Evolutionary conservation across 495 filamentous ascomycete species (phyloP), one percentile per base, ranked within the genome.

Genomic region (Neurospora sp.): DNA sequence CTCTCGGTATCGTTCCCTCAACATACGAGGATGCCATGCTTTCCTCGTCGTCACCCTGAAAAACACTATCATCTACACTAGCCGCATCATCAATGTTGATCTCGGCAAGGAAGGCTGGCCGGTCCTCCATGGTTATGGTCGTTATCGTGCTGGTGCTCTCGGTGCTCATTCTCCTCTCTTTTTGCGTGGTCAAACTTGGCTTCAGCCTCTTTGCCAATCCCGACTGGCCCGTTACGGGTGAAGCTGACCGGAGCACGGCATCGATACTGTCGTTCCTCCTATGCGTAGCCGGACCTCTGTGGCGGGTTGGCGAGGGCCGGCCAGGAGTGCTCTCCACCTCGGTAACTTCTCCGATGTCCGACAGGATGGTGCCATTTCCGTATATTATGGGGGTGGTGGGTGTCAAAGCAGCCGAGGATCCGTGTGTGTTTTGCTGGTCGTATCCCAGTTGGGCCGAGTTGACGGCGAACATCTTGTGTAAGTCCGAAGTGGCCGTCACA

Each of bases 281-380:
- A 35, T 66, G 53, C 53, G 14, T 37, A 66, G 22, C 31, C 22
- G 53, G 53, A 35, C 53, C 53, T 40, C 72, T 77, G 40, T 42
- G 68, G 61, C 78, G 74, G 27, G 75, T 70, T 16, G 80, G 76
- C 14, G 78, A 79, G 27, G 79, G 76, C 70, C 75, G 80, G 27
- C 83, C 83, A 2, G 79, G 75, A 39, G 84, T 86, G 77, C 86
- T 88, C 78, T 89, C 87, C 22, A 84, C 87, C 75, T 89, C 87
- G 38, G 87, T 89, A 10, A 89, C 91, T 83, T 93, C 91, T 22
- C 91, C 91, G 78, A 93, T 93, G 81, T 92, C 91, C 59, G 90
- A 92, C 70, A 93, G 78, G 85, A 89, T 88, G 61, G 87, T 89
- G 18, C 87, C 87, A 76, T 89, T 88, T 11, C 86, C 86, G 75